phyloP scores from a whole-genome alignment of 2,329 filamentous ascomycete genomes.

The Talaromyces atroroseus region DNA sequence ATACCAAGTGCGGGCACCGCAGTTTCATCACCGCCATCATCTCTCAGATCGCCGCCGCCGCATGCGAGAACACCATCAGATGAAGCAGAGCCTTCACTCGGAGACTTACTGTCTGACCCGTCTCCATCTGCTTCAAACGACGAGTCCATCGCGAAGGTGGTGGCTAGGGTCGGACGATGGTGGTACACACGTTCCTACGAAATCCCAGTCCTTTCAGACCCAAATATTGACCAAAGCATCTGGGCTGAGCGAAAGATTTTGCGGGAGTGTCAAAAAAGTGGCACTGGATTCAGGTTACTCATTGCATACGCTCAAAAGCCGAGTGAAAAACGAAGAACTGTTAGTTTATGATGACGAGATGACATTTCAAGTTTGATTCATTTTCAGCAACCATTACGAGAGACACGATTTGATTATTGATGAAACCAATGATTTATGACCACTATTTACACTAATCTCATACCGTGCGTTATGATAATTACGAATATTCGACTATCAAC shows the following conservation, averaged over 20 bases:
- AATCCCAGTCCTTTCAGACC: conserved; percentile 50
- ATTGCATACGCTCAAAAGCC: conserved; percentile 89
- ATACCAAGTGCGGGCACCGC: conserved; percentile 17
- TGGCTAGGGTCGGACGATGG: conserved; percentile 86
- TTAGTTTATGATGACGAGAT: conserved; percentile 31
- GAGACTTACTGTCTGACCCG: conserved; percentile 68
- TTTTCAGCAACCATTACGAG: conserved; percentile 8
- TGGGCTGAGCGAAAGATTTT: conserved; percentile 73
- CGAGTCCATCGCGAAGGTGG: conserved; percentile 85
- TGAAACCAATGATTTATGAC: conserved; percentile 2
- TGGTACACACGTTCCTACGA: conserved; percentile 97
- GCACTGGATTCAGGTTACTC: conserved; percentile 82
- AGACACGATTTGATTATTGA: conserved; percentile 6
- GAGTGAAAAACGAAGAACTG: conserved; percentile 40
- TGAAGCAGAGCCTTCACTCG: conserved; percentile 46
- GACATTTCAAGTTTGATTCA: not conserved
- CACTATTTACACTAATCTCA: not conserved
- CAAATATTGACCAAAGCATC: conserved; percentile 57
- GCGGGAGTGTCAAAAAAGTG: conserved; percentile 77
- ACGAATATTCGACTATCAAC: not conserved
- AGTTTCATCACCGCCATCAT: conserved; percentile 17
- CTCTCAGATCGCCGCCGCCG: conserved; percentile 17
- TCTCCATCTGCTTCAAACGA: conserved; percentile 66
- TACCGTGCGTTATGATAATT: not conserved
- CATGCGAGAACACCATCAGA: conserved; percentile 30